Conservation (phyloP, 2,329 filamentous ascomycete species). For the Aschersonia sp. region DNA sequence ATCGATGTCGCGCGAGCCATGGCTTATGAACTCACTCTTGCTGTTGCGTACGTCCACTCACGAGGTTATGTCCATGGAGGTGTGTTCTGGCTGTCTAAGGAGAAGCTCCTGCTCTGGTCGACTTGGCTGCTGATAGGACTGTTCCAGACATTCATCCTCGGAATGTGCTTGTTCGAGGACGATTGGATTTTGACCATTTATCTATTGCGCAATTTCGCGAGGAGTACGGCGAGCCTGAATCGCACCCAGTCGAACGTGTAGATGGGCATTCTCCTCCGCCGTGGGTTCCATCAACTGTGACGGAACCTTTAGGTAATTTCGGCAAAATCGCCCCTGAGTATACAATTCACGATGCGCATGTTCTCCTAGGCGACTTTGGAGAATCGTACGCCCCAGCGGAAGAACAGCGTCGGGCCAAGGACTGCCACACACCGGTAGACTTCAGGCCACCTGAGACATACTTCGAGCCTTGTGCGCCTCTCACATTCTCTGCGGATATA, state of each 20-base stretch:
- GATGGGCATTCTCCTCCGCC: neutral
- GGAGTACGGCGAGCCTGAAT: conserved; percentile 8
- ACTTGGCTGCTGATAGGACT: neutral
- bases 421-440: conserved; percentile 15
- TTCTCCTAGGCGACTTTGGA: conserved; percentile 19
- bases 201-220: conserved; percentile 2
- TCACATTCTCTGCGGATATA: conserved; percentile 21
- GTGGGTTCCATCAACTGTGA: neutral
- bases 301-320: neutral
- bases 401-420: conserved; percentile 4
- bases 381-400: conserved; percentile 15
- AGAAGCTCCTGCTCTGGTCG: neutral
- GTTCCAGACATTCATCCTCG: conserved; percentile 16
- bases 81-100: conserved; percentile 1
- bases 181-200: conserved; percentile 5
- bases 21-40: conserved; percentile 11
- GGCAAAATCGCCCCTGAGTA: conserved; percentile 13
- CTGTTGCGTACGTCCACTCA: conserved; percentile 14
- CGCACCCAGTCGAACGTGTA: neutral
- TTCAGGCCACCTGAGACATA: conserved; percentile 17
- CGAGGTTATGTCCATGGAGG: conserved; percentile 17
- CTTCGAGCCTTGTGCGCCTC: conserved; percentile 17
- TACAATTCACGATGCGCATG: conserved; percentile 8
- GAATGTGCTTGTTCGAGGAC: conserved; percentile 17
- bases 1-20: conserved; percentile 13